Evolutionary conservation across 2,329 filamentous ascomycete species (phyloP).

Genomic region (Pseudogymnoascus sp.): DNA sequence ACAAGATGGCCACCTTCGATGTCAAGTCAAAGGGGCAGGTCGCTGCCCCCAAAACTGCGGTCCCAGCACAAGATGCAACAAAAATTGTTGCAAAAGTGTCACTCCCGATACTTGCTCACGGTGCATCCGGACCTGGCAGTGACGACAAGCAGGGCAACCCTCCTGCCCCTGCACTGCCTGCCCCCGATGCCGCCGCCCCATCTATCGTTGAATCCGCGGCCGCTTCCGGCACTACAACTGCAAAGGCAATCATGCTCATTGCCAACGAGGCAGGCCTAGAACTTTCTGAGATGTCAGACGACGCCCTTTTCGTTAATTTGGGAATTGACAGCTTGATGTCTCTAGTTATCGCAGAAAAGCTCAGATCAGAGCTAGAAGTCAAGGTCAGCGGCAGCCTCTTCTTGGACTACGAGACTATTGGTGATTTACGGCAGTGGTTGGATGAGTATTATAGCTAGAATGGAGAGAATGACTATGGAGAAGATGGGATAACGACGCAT

Average conservation of each 20-base stretch:
- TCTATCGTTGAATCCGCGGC: slow-evolving; percentile 25
- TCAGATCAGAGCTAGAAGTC: slow-evolving; percentile 30
- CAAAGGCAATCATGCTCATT: slow-evolving; percentile 29
- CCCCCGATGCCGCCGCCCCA: neutral
- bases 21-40: neutral
- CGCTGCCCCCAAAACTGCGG: neutral
- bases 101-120: neutral
- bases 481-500: neutral
- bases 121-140: neutral
- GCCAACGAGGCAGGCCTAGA: slow-evolving; percentile 27
- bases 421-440: slow-evolving; percentile 28
- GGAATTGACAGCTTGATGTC: slow-evolving; percentile 33
- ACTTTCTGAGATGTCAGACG: slow-evolving; percentile 23
- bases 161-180: slow-evolving; percentile 22
- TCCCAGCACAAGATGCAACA: neutral
- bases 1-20: slow-evolving; percentile 16
- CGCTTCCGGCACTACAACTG: slow-evolving; percentile 26
- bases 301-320: slow-evolving; percentile 26
- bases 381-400: slow-evolving; percentile 28
- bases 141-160: slow-evolving; percentile 56
- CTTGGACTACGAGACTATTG: slow-evolving; percentile 32
- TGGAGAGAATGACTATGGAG: neutral
- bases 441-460: slow-evolving; percentile 24
- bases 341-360: slow-evolving; percentile 28
- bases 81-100: neutral